A percentile compares a stretch with the other conserved stretches of the same genome.
phyloP scores from a whole-genome alignment of 352 stramenopile species.

The Phytopythium delawarense region DNA sequence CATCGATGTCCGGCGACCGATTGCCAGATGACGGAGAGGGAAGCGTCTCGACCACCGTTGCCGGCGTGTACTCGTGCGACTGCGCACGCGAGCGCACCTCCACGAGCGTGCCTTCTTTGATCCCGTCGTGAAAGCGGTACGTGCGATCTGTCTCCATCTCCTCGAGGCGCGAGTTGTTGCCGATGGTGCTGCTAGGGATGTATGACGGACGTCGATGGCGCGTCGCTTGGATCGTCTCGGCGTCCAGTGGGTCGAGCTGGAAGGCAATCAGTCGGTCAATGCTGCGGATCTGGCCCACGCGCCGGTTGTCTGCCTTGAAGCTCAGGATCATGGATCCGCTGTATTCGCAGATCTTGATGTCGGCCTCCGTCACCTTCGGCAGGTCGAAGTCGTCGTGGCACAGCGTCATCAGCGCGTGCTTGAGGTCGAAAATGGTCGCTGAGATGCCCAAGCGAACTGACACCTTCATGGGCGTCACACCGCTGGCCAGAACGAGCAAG shows the following conservation, averaged over 20 bases:
- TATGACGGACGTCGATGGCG: slow-evolving; percentile 75
- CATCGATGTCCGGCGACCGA: slow-evolving; percentile 28
- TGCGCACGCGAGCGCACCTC: slow-evolving; percentile 68
- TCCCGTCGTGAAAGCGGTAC: slow-evolving; percentile 49
- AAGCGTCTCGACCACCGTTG: slow-evolving; percentile 49
- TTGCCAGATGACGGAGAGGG: slow-evolving; percentile 6
- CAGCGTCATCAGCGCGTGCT: slow-evolving; percentile 80
- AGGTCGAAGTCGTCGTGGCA: slow-evolving; percentile 73
- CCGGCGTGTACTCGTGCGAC: slow-evolving; percentile 70
- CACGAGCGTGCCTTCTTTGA: slow-evolving; percentile 59
- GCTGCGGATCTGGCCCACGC: slow-evolving; percentile 81
- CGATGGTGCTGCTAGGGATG: slow-evolving; percentile 17
- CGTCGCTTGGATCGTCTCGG: slow-evolving; percentile 64
- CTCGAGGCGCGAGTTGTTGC: slow-evolving; percentile 24
- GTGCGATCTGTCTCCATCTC: slow-evolving; percentile 30
- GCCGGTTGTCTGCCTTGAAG: slow-evolving; percentile 84
- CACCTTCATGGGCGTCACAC: slow-evolving; percentile 73
- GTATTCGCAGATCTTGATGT: slow-evolving; percentile 87
- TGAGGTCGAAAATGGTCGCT: slow-evolving; percentile 83
- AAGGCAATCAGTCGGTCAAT: slow-evolving; percentile 86
- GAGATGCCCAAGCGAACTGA: slow-evolving; percentile 78
- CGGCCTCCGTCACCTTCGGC: slow-evolving; percentile 50
- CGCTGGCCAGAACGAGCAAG: slow-evolving; percentile 67
- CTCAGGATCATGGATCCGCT: slow-evolving; percentile 84
- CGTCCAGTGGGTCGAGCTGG: slow-evolving; percentile 71